Conservation (phyloP, 106 monocot species). For the Dendrobium chrysotoxum region DNA sequence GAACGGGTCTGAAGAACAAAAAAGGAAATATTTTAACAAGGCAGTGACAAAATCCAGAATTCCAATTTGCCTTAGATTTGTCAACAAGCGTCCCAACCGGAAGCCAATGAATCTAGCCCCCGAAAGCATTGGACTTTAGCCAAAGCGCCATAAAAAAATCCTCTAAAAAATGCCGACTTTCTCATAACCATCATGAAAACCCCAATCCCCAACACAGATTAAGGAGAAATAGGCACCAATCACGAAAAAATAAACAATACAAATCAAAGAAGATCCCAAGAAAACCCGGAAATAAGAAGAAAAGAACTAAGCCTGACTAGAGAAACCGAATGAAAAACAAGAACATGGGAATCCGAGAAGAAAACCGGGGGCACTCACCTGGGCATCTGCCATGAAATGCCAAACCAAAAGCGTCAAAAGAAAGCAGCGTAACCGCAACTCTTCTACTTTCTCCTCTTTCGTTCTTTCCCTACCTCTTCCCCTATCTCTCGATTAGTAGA, state of each 20-base stretch:
- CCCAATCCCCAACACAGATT: not conserved
- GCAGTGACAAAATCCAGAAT: not conserved
- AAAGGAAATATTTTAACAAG: not conserved
- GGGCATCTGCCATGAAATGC: slow-evolving; percentile 1
- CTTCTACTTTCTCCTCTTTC: not conserved
- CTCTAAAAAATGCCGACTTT: not conserved
- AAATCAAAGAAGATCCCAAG: not conserved
- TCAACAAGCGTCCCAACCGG: slow-evolving; percentile 1
- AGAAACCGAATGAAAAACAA: not conserved
- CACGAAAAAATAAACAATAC: slow-evolving; percentile 2
- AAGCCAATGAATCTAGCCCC: slow-evolving; percentile 5
- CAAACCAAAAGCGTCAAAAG: not conserved
- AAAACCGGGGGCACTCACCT: slow-evolving; percentile 4
- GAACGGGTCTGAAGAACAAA: not conserved
- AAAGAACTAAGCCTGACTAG: not conserved
- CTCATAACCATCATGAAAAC: not conserved
- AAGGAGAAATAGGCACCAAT: not conserved
- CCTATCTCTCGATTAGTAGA: not conserved
- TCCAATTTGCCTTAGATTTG: not conserved
- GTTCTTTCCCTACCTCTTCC: not conserved
- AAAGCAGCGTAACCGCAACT: not conserved
- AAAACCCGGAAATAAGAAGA: not conserved
- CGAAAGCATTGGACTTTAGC: not conserved
- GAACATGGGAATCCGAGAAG: not conserved
- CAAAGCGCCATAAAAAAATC: not conserved